Evolutionary conservation across 192 early-diverging fungal genomes (phyloP), one percentile per base, ranked within the genome.

Genomic region (Linnemannia zychae): DNA sequence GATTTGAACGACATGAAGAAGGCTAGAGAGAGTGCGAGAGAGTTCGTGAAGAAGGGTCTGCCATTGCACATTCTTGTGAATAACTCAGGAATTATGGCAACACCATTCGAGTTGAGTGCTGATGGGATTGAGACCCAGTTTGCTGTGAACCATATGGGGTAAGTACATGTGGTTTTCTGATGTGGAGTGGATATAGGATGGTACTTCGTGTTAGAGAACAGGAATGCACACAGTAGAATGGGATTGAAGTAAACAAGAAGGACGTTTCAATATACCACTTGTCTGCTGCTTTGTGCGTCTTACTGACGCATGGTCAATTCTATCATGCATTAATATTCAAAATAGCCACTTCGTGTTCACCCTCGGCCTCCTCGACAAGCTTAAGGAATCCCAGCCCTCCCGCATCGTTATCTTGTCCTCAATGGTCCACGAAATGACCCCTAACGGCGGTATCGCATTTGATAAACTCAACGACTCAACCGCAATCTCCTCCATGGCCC

Each of bases 101-200:
- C 71, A 7, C 74, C 81, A 0, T 87, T 47, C 22, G 38, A 49
- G 40, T 53, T 87, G 67, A 82, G 72, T 46, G 76, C 69, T 13
- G 79, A 88, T 70, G 87, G 84, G n/a, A 88, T 88, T 60, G 86
- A 88, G 67, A 68, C 44, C 0, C 87, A 89, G 72, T 89, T 92
- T 53, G 87, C 76, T 7, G 78, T 79, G 7, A 92, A 92, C 36
- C 82, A 91, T 44, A 82, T 90, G 72, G 89, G 82, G 38, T 86
- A 80, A 47, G 18, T 6, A 13, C 22, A 50, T 49, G 48, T n/a
- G n/a, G n/a, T 4, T 49, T 17, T 17, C 5, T 49, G 48, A 2
- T 49, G 17, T 49, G 69, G 11, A 31, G 11, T 12, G 0, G 11
- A 60, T 31, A 60, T 13, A 7, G n/a, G n/a, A 22, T n/a, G 52